Evolutionary conservation across 805 yeast genomes (phyloP), one percentile per base, ranked within the genome.

Genomic region (Barnettozyma populi): DNA sequence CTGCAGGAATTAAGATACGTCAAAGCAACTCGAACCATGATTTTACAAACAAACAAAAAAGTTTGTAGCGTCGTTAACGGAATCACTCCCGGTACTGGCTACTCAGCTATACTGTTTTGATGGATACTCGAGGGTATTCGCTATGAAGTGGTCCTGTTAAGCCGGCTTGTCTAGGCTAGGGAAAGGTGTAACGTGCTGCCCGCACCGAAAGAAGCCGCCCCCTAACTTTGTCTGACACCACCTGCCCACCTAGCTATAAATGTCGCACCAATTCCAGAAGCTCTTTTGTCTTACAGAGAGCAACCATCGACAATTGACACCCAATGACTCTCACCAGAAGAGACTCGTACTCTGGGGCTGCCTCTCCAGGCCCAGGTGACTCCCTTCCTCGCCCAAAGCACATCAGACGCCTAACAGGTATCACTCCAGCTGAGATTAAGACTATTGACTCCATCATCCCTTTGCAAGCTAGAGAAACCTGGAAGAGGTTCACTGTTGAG

Each of bases 391-490:
- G 67, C 32, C 71, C 71, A 44, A 67, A 66, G 41, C 83, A 84
- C 59, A 74, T 82, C 62, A 76, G 97, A 60, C 81, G 96, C 41
- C 75, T 87, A 57, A 87, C 96, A 0, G 97, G 97, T 29, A 86
- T 90, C 67, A 82, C 95, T 4, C 96, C 96, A 10, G 85, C 86
- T 56, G 96, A 90, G 66, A 86, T 90, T 57, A 80, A 83, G 58
- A 79, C 87, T 34, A 82, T 86, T 61, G 96, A 90, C 63, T 79
- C 88, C 36, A 73, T 80, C 27, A 88, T 90, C 60, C 97, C 97
- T 1, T 73, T 82, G 50, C 77, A 81, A 52, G 84, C 90, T 29
- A 80, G 95, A 56, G 78, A 79, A 52, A 67, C 80, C 31, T 90
- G 97, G 97, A 73, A 76, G 56, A 82, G 82, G 62, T 82, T 77